Conservation (phyloP, 352 stramenopile genomes). For the Globisporangium iwayamae region DNA sequence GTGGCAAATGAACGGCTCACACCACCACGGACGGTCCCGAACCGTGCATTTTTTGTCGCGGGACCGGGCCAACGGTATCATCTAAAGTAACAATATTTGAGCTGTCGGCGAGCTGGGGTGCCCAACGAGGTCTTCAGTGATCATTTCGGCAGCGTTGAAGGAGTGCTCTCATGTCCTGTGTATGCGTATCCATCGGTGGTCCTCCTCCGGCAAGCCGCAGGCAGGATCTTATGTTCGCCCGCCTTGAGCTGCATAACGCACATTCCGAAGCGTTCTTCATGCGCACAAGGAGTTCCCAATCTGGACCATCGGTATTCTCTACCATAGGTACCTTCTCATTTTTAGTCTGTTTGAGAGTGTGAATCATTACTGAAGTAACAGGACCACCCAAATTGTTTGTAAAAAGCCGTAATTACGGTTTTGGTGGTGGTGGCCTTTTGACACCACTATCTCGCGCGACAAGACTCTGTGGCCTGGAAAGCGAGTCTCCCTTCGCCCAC, state of each 20-base stretch:
- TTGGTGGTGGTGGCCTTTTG: constrained; percentile 16
- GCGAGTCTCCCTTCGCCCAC: constrained; percentile 7
- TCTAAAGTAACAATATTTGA: constrained; percentile 11
- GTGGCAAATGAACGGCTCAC: constrained; percentile 42
- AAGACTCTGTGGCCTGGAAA: constrained; percentile 13
- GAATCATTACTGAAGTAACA: constrained; percentile 9
- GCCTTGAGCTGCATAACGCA: too few species aligned
- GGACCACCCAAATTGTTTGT: constrained; percentile 7
- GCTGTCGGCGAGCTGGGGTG: neutral
- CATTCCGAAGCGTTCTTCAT: neutral
- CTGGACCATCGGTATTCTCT: constrained; percentile 19
- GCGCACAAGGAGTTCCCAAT: neutral
- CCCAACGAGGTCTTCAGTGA: neutral
- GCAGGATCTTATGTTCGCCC: too few species aligned
- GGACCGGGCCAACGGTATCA: constrained; percentile 12
- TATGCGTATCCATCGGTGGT: too few species aligned
- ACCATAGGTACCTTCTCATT: neutral
- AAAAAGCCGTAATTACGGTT: constrained; percentile 19
- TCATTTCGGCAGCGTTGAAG: neutral
- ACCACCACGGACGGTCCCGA: constrained; percentile 21
- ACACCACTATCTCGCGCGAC: neutral
- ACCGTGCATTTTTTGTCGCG: constrained; percentile 9
- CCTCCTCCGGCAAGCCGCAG: too few species aligned
- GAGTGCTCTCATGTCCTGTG: neutral
- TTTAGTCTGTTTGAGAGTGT: neutral